These are phyloP conservation scores for Euptelea pleiosperma DNA, from an alignment of 164 flowering plant species.

Conservation along the genomic window DNA sequence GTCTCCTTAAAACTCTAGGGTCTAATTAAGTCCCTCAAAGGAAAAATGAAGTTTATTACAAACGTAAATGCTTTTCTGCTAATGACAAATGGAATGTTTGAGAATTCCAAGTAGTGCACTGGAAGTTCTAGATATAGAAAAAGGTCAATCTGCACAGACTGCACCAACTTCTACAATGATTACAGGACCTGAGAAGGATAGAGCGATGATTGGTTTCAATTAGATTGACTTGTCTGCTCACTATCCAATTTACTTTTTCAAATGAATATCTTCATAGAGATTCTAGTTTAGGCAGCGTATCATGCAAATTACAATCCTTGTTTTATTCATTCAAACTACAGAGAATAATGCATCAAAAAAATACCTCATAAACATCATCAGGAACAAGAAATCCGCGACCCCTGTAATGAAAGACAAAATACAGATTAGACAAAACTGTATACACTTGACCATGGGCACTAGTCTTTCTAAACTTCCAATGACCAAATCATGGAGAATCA, in stretches of 20 bases:
- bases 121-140: too few species aligned
- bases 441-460: background rate
- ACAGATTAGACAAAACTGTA: background rate
- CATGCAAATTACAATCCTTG: background rate
- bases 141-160: too few species aligned
- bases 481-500: background rate
- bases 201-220: too few species aligned
- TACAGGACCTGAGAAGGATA: too few species aligned
- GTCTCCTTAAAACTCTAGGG: too few species aligned
- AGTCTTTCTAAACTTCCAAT: background rate
- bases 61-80: too few species aligned
- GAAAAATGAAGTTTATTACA: too few species aligned
- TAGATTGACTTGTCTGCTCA: too few species aligned
- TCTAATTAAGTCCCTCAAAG: too few species aligned
- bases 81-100: too few species aligned
- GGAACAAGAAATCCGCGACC: constrained; percentile 67
- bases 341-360: background rate
- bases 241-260: background rate
- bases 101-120: too few species aligned
- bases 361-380: constrained; percentile 72
- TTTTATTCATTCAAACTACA: background rate
- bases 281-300: background rate
- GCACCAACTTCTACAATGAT: too few species aligned
- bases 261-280: background rate
- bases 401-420: constrained; percentile 34